Base-by-base conservation (phyloP, 208 protist genomes). In the Kentomonas sorsogonicus region DNA sequence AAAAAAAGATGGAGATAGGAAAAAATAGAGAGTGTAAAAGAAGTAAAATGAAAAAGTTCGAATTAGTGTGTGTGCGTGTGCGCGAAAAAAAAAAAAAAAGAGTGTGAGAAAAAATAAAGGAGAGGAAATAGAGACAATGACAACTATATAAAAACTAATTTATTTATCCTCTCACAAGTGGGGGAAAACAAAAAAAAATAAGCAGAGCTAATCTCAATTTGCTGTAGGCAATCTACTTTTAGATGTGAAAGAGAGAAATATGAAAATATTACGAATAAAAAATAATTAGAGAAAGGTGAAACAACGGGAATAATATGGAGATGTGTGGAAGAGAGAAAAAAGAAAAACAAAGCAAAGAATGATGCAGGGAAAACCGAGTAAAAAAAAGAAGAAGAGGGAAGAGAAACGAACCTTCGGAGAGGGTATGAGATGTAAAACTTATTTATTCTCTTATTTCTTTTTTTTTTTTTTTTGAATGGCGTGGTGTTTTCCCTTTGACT, bases 321-420 rank as follows among this genome's bases (percentile, higher is more conserved):
- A 1, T 25, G 18, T 18, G 7, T 55, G 31, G 15, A n/a, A 27
- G 40, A 5, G 45, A 68, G 61, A 26, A 68, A 53, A 55, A 41
- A 58, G 25, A 60, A 48, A 39, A 31, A 63, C 11, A 10, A 47
- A 48, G 26, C 15, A 0, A n/a, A 18, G 2, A 43, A 39, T 40
- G n/a, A n/a, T n/a, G n/a, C n/a, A n/a, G n/a, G n/a, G n/a, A n/a
- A 52, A 2, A 34, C 36, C 10, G 13, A 52, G 22, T 16, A 27
- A 34, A 4, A 33, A 30, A 52, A 52, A 39, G 27, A 53, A 18
- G 38, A 39, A 40, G 33, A 43, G 33, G 3, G 20, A 43, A 13
- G 9, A 53, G 29, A 39, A 5, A 33, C 7, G 0, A 33, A 25
- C 7, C 20, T 9, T 39, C 3, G 38, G 9, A 9, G 20, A 9